These are phyloP conservation scores for Physcia stellaris DNA, from an alignment of 495 filamentous ascomycete genomes.

Conservation along the genomic window DNA sequence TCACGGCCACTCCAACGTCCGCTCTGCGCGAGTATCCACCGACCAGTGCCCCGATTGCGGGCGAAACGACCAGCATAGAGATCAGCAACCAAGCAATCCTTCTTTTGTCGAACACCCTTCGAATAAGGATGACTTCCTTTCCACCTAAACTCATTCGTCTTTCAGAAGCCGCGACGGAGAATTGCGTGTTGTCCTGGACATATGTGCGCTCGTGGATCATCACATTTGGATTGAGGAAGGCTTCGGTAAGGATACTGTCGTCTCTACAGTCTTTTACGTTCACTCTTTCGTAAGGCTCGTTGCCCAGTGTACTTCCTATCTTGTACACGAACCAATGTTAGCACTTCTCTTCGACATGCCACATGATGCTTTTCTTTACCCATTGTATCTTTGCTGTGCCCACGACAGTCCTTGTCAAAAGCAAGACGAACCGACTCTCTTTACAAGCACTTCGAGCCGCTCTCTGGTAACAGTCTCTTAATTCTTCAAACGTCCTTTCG, in stretches of 20 bases:
- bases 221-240: neutral
- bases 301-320: neutral
- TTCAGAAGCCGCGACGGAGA: neutral
- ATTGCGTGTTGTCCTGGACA: neutral
- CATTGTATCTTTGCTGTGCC: neutral
- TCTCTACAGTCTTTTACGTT: neutral
- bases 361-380: neutral
- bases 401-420: neutral
- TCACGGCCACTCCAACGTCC: conserved; percentile 3
- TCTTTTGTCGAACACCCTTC: neutral
- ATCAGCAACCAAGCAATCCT: conserved; percentile 4
- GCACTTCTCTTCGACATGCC: too few species aligned
- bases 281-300: neutral
- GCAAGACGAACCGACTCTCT: too few species aligned
- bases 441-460: too few species aligned
- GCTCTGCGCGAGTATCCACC: neutral
- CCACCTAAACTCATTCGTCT: neutral
- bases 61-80: conserved; percentile 1
- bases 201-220: neutral
- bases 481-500: too few species aligned
- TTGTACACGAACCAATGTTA: neutral
- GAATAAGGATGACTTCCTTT: conserved; percentile 1
- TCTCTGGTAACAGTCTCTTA: too few species aligned
- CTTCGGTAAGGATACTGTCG: conserved; percentile 2
- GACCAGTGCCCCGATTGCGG: conserved; percentile 1